Conservation (phyloP, 306 rosid species). For the Vigna trinervia region DNA sequence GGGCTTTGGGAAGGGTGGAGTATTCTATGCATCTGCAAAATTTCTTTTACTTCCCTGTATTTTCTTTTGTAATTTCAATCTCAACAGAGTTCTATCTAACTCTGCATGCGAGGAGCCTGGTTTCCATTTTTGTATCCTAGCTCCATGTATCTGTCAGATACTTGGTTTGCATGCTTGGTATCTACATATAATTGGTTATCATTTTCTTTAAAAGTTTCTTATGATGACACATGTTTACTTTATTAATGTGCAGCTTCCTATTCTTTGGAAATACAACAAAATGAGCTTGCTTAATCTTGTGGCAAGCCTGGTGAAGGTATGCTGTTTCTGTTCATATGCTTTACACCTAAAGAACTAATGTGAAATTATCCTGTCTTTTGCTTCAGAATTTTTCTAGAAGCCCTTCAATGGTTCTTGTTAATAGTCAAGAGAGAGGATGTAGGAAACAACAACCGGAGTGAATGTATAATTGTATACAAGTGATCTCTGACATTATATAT, state of each 20-base stretch:
- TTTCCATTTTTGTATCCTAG: slow-evolving; percentile 3
- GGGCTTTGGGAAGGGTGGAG: neutral
- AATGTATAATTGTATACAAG: neutral
- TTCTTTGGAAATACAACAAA: slow-evolving; percentile 85
- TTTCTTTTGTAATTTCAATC: slow-evolving; percentile 2
- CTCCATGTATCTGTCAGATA: neutral
- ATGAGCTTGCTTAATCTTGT: slow-evolving; percentile 94
- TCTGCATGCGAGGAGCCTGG: neutral
- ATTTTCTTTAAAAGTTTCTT: slow-evolving; percentile 20
- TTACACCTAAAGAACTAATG: slow-evolving; percentile 29
- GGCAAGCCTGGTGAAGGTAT: slow-evolving; percentile 82
- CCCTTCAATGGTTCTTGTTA: neutral
- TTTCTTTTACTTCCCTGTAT: neutral
- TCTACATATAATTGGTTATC: slow-evolving; percentile 16
- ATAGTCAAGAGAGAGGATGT: neutral
- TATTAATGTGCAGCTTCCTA: slow-evolving; percentile 74
- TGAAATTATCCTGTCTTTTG: slow-evolving; percentile 34
- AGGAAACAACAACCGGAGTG: slow-evolving; percentile 3
- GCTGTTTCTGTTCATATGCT: slow-evolving; percentile 32
- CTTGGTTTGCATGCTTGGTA: slow-evolving; percentile 28
- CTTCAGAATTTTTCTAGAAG: slow-evolving; percentile 5
- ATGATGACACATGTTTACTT: slow-evolving; percentile 36
- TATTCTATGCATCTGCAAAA: neutral
- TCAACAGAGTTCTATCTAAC: neutral
- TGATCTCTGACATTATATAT: neutral